Base-by-base conservation (phyloP, 1,284 basidiomycete species). In the Sanghuangporus baumii region DNA sequence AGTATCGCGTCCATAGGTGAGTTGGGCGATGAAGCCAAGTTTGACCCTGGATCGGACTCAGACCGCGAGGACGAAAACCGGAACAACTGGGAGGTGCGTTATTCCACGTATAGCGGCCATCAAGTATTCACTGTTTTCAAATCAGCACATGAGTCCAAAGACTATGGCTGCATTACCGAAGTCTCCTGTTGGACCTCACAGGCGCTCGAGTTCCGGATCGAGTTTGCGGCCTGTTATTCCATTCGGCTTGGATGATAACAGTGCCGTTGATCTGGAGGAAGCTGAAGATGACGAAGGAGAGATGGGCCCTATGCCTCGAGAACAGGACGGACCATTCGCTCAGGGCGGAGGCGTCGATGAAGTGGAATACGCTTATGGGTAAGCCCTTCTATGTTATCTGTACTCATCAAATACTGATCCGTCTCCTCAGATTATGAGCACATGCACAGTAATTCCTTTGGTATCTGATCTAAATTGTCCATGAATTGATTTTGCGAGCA, bases 51-150 rank as follows among this genome's bases (percentile, higher is more conserved):
- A 62, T 78, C 81, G 66, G 86, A 87, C 62, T 69, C 66, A 2
- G 68, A 71, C 26, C 77, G 79, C 50, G 84, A 86, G 18, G 87
- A 93, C 70, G 89, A 90, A 74, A 91, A 94, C 69, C 75, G 89
- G 68, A 96, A 95, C 70, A 93, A 94, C 66, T 96, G 94, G 94
- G 94, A 94, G 88, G 93, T 94, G 67, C 73, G 88, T 70, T 18
- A 41, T 51, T 31, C 16, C 20, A 37, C 8, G 23, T 64, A 48
- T 59, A 38, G 12, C 48, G 26, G 5, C 1, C n/a, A 18, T 8
- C 47, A 9, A 48, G 8, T 48, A 12, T 9, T 48, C n/a, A 48
- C 6, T 51, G 4, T 20, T 37, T 16, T 54, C 36, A 55, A 59
- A 47, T 63, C 16, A 96, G 93, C 93, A 96, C 70, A 92, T 96